A percentile compares a stretch with the other conserved stretches of the same genome.
These are phyloP conservation scores for Aspergillus olivimuriae DNA, from an alignment of 495 filamentous ascomycete genomes.

Conservation along the genomic window DNA sequence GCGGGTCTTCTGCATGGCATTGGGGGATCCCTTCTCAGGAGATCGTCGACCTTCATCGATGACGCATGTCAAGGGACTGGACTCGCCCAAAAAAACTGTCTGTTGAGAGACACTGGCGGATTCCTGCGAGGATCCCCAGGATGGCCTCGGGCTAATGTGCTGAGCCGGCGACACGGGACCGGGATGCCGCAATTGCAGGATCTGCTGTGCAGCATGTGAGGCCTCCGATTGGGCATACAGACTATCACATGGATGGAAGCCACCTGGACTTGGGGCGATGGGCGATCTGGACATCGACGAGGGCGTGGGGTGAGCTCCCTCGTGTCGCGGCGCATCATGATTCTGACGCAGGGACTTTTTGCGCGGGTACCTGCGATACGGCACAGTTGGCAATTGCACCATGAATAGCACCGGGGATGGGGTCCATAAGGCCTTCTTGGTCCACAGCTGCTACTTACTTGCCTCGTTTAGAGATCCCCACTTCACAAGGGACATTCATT, in stretches of 20 bases:
- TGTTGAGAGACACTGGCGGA: constrained; percentile 10
- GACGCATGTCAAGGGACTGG: constrained; percentile 35
- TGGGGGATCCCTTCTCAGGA: constrained; percentile 23
- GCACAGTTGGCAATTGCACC: not conserved
- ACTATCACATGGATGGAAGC: not conserved
- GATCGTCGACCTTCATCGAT: constrained; percentile 28
- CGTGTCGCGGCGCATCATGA: not conserved
- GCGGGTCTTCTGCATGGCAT: constrained; percentile 19
- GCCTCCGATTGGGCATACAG: not conserved
- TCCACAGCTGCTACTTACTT: constrained; percentile 23
- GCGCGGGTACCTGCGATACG: constrained; percentile 16
- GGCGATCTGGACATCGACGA: not conserved
- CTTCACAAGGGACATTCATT: constrained; percentile 32
- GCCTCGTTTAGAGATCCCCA: constrained; percentile 38
- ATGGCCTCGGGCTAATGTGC: not conserved
- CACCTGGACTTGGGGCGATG: not conserved
- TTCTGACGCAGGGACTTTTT: constrained; percentile 7
- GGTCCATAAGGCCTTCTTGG: no score
- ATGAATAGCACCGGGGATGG: no score
- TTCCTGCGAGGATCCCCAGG: not conserved
- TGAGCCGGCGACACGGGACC: no score
- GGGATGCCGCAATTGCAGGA: not conserved
- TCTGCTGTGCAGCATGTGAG: not conserved
- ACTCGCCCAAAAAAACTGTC: constrained; percentile 38
- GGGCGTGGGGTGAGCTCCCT: not conserved